These are phyloP conservation scores for Tolypocladium tropicale DNA, from an alignment of 2,329 filamentous ascomycete species.

Conservation along the genomic window DNA sequence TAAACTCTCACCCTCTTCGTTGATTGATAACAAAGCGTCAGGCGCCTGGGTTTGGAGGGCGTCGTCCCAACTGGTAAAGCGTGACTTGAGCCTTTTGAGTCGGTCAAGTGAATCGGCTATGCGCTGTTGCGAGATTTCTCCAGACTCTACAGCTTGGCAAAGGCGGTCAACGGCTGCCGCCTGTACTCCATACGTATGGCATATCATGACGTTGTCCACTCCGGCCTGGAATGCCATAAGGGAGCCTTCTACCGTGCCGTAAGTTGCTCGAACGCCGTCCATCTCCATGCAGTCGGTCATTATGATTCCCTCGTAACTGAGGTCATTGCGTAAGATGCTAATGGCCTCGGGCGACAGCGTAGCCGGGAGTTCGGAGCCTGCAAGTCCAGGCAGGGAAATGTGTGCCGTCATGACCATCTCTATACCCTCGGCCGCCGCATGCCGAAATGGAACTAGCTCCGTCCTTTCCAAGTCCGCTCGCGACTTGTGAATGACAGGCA, in stretches of 20 bases:
- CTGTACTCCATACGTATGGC: slow-evolving; percentile 15
- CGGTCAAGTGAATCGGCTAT: slow-evolving; percentile 10
- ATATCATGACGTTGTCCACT: slow-evolving; percentile 17
- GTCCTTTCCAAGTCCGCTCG: slow-evolving; percentile 9
- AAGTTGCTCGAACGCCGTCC: slow-evolving; percentile 14
- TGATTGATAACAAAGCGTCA: slow-evolving; percentile 6
- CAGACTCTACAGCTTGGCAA: slow-evolving; percentile 8
- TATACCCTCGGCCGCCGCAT: slow-evolving; percentile 9
- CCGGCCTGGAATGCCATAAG: slow-evolving; percentile 14
- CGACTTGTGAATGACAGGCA: slow-evolving; percentile 13
- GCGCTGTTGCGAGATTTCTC: slow-evolving; percentile 6
- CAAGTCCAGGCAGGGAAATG: slow-evolving; percentile 13
- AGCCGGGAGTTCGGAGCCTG: slow-evolving; percentile 9
- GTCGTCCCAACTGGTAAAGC: slow-evolving; percentile 12
- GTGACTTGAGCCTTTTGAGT: slow-evolving; percentile 9
- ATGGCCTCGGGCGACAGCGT: slow-evolving; percentile 13
- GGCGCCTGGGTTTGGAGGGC: slow-evolving; percentile 6
- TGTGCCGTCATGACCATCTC: slow-evolving; percentile 19
- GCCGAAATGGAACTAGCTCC: slow-evolving; percentile 13
- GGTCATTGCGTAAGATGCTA: slow-evolving; percentile 11
- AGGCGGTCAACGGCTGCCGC: slow-evolving; percentile 13
- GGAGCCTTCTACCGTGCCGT: slow-evolving; percentile 13
- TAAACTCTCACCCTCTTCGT: slow-evolving; percentile 6
- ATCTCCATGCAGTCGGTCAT: slow-evolving; percentile 17
- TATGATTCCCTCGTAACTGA: slow-evolving; percentile 11